Conservation (phyloP, 441 rosid species). For the Adansonia gregorii region DNA sequence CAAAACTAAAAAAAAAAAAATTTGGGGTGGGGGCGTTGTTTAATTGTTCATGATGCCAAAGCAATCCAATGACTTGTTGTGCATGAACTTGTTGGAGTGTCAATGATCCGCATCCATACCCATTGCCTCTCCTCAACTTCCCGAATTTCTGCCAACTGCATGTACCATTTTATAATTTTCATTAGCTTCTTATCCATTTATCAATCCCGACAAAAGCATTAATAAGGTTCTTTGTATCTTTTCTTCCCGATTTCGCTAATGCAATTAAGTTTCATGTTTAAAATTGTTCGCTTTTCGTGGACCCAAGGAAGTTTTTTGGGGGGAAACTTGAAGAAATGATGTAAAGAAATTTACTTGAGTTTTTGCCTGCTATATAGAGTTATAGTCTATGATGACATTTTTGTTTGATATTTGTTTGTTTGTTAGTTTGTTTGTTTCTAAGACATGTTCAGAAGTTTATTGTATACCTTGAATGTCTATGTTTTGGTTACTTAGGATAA, state of each 20-base stretch:
- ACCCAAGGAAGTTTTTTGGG: not conserved
- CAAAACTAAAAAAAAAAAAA: not conserved
- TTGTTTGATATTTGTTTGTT: not conserved
- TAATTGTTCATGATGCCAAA: conserved; percentile 47
- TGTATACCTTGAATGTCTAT: not conserved
- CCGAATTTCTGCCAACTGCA: conserved; percentile 64
- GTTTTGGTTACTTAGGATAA: conserved; percentile 13
- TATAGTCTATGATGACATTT: not conserved
- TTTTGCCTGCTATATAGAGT: not conserved
- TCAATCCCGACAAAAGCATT: not conserved
- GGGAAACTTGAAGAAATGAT: not conserved
- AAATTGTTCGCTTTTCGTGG: not conserved
- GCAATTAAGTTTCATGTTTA: not conserved
- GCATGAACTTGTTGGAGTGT: conserved; percentile 62
- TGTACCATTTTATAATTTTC: conserved; percentile 31
- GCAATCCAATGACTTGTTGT: conserved; percentile 60
- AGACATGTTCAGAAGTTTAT: not conserved
- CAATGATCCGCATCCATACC: conserved; percentile 63
- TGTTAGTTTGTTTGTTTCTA: not conserved
- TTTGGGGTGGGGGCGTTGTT: not conserved
- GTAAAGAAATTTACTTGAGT: not conserved
- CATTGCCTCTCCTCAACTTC: conserved; percentile 42
- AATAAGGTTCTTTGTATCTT: not conserved
- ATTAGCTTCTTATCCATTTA: not conserved
- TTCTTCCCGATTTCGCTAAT: not conserved